Base-by-base conservation (phyloP, 2,329 filamentous ascomycete genomes). In the Sporothrix dimorphospora region DNA sequence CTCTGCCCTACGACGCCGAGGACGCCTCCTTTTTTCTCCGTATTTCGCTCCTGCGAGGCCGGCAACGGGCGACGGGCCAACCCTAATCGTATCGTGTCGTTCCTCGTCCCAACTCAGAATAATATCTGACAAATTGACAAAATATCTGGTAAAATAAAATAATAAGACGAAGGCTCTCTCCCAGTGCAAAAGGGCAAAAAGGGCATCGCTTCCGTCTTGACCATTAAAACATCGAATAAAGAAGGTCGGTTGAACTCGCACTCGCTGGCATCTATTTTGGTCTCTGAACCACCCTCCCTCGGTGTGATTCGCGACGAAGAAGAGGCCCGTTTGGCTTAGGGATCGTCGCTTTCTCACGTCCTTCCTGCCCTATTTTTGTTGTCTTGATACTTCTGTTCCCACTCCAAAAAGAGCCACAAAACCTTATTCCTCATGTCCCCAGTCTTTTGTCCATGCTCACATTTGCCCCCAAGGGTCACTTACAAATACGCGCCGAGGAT, bases 281-380 rank as follows among this genome's bases (percentile, higher is more conserved):
- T 66, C 57, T 65, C 53, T 57, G 53, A 21, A 42, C 40, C 21
- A 21, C 34, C 38, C 21, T 34, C 16, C 42, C 63, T 66, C 63
- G 42, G 40, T 42, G 42, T 49, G 24, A 65, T 40, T 65, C 14
- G 40, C n/a, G 14, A 47, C 61, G 57, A 65, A 30, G 12, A 12
- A 61, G 57, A 42, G 11, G 57, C 34, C 57, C 57, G 19, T 65
- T 65, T 40, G 38, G 42, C 19, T 42, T 27, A 3, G 34, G 11
- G 34, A 45, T 69, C 51, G 4, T 69, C 45, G n/a, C 34, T 57
- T 45, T 61, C 47, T 24, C 21, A 27, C 30, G 45, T 65, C 30
- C 38, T 40, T 53, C n/a, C 12, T 71, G 63, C 63, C 63, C 63
- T 34, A 42, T 42, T 65, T 55, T 70, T 63, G 47, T 63, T 34